These are phyloP conservation scores for Astrothelium subdiscretum DNA, from an alignment of 495 filamentous ascomycete genomes.

Conservation along the genomic window DNA sequence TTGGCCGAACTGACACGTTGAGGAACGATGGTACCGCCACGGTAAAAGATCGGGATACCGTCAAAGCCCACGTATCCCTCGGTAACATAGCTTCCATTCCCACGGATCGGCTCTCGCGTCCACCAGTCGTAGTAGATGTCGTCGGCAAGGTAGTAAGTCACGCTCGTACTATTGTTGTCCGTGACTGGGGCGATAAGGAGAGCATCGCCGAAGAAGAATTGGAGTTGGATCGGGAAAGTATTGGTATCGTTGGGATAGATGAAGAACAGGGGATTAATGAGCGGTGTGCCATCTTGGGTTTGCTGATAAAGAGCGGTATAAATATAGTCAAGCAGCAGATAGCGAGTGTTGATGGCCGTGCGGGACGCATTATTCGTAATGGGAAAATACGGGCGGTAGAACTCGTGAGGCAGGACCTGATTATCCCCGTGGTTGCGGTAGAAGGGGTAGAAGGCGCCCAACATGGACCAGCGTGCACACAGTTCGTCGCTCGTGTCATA, in stretches of 20 bases:
- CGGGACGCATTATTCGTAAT: constrained; percentile 52
- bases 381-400: constrained; percentile 53
- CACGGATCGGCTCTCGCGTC: constrained; percentile 45
- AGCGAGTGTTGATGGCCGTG: constrained; percentile 64
- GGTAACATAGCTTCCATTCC: constrained; percentile 41
- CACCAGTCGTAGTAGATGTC: constrained; percentile 72
- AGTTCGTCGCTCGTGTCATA: constrained; percentile 62
- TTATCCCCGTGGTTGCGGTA: constrained; percentile 65
- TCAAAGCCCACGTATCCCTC: constrained; percentile 45
- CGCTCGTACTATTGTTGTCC: constrained; percentile 48
- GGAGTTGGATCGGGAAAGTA: constrained; percentile 47
- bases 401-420: constrained; percentile 50
- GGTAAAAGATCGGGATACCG: constrained; percentile 61
- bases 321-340: constrained; percentile 68
- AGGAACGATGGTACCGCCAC: constrained; percentile 60
- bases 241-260: constrained; percentile 56
- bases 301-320: constrained; percentile 65
- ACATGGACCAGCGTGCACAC: constrained; percentile 73
- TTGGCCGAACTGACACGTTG: constrained; percentile 47
- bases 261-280: constrained; percentile 59
- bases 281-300: constrained; percentile 54
- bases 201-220: constrained; percentile 64
- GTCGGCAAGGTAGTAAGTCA: constrained; percentile 61
- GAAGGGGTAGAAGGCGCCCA: constrained; percentile 73
- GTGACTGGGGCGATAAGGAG: constrained; percentile 66